phyloP scores from a whole-genome alignment of 805 yeast species.

The Candida koratica region DNA sequence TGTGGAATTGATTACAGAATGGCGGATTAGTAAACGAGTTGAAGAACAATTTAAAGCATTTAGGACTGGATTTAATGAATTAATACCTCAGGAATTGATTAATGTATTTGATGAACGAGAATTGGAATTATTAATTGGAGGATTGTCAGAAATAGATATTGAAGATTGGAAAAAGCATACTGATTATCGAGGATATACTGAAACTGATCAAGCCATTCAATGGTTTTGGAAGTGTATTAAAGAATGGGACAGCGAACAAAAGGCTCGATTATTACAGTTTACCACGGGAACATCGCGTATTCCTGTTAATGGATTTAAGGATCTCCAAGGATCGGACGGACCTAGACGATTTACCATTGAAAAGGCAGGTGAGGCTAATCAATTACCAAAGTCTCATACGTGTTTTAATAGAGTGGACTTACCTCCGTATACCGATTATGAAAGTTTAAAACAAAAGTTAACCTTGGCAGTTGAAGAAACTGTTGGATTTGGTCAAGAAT shows the following conservation, averaged over 20 bases:
- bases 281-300: slow-evolving; percentile 99
- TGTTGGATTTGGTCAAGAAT: slow-evolving; percentile 98
- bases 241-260: slow-evolving; percentile 95
- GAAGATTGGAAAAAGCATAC: slow-evolving; percentile 99
- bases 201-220: slow-evolving; percentile 91
- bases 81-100: slow-evolving; percentile 94
- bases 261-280: slow-evolving; percentile 91
- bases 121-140: slow-evolving; percentile 93
- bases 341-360: slow-evolving; percentile 98
- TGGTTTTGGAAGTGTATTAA: slow-evolving; percentile 97
- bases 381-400: slow-evolving; percentile 95
- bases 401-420: slow-evolving; percentile 98
- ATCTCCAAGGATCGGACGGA: slow-evolving; percentile 97
- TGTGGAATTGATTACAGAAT: slow-evolving; percentile 90
- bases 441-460: slow-evolving; percentile 80
- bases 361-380: slow-evolving; percentile 91
- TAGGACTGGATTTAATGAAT: slow-evolving; percentile 94
- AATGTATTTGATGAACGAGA: slow-evolving; percentile 98
- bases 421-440: slow-evolving; percentile 88
- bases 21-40: slow-evolving; percentile 91
- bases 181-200: slow-evolving; percentile 97
- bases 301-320: slow-evolving; percentile 98
- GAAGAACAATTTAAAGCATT: slow-evolving; percentile 96
- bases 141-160: slow-evolving; percentile 94
- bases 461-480: slow-evolving; percentile 98